Evolutionary conservation across 768 basidiomycete species (phyloP), one percentile per base, ranked within the genome.

Genomic region (Dentipellis sp.): DNA sequence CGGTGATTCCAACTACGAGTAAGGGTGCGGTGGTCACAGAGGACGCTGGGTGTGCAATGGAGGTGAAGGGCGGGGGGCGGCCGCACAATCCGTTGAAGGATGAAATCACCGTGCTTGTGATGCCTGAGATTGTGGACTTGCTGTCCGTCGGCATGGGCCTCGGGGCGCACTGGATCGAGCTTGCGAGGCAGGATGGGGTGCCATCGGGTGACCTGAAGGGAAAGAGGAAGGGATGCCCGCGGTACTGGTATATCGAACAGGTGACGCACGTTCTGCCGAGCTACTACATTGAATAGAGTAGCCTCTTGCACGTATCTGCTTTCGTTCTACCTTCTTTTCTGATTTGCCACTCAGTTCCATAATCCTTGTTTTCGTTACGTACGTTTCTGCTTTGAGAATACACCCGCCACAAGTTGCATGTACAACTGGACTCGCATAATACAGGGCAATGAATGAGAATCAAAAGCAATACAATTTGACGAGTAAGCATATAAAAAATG

Each of bases 151-250:
- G 84, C 4, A 77, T 88, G 72, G 83, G 82, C 0, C 60, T 89
- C 12, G 77, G 76, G 3, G 85, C 79, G 17, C 78, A 81, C 48
- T 90, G 82, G 79, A 79, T 88, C 19, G 86, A 91, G 68, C 72
- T 88, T 10, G 80, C 69, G 34, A 75, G 80, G 34, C 65, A 64
- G 23, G 64, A 67, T 54, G 49, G 58, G 22, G 35, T 50, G 46
- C 12, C 54, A 22, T 53, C 37, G 51, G 57, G 45, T n/a, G 50
- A 51, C 34, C 50, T 57, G 36, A 54, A 54, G 56, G 48, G 56
- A 4, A 60, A 64, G 56, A 67, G 65, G 54, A 73, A 68, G 50
- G 62, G 58, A 62, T 60, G 63, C 45, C 67, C 61, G 29, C 63
- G 64, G 49, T 80, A 72, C 56, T 85, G 84, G 84, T 86, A 84